Evolutionary conservation across 768 basidiomycete species (phyloP).

Genomic region (Tylopilus balloui): DNA sequence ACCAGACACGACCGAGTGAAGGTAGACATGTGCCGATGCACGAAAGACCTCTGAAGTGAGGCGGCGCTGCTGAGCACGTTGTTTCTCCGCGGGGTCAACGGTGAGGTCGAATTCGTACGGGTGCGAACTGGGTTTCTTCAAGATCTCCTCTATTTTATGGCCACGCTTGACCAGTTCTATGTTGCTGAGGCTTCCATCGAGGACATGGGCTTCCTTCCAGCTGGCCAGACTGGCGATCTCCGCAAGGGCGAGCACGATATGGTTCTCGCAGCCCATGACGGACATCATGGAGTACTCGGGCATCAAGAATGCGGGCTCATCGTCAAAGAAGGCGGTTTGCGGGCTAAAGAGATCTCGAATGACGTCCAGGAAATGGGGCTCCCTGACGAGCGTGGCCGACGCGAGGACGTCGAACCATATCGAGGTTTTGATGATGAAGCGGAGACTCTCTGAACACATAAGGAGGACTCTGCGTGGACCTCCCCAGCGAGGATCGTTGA

Average conservation of each 20-base stretch:
- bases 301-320: slow-evolving; percentile 38
- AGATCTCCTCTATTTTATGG: slow-evolving; percentile 43
- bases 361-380: slow-evolving; percentile 52
- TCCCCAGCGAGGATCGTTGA: slow-evolving; percentile 36
- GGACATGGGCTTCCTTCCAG: slow-evolving; percentile 54
- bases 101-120: not conserved
- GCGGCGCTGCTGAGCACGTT: slow-evolving; percentile 34
- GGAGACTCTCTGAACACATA: slow-evolving; percentile 45
- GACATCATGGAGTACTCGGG: slow-evolving; percentile 65
- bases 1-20: slow-evolving; percentile 73
- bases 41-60: slow-evolving; percentile 65
- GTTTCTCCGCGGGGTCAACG: slow-evolving; percentile 2
- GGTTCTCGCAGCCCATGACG: slow-evolving; percentile 83
- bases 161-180: slow-evolving; percentile 56
- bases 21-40: slow-evolving; percentile 66
- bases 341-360: slow-evolving; percentile 53
- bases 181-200: slow-evolving; percentile 48
- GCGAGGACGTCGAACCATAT: slow-evolving; percentile 88
- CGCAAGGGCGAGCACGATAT: slow-evolving; percentile 73
- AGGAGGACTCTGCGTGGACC: slow-evolving; percentile 45
- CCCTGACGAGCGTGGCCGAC: slow-evolving; percentile 58
- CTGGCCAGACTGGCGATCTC: slow-evolving; percentile 60
- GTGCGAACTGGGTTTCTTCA: slow-evolving; percentile 21
- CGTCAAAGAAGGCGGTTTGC: slow-evolving; percentile 18
- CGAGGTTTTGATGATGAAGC: slow-evolving; percentile 76